Evolutionary conservation across 1,284 basidiomycete genomes (phyloP).

Genomic region (Pterulicium gracile): DNA sequence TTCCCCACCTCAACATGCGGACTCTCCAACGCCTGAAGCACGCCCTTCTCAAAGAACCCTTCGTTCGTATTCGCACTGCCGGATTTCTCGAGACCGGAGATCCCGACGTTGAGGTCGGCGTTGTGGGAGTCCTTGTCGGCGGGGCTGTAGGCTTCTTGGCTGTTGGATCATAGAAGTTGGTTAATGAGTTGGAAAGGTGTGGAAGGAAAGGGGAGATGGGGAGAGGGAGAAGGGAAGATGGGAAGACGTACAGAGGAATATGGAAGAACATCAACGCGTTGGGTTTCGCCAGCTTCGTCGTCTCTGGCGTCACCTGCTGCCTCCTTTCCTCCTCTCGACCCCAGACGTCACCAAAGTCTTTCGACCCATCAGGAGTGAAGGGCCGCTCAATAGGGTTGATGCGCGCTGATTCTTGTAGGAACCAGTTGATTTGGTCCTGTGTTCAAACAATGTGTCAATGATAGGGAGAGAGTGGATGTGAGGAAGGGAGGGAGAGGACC

Average conservation of each 20-base stretch:
- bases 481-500: constrained; percentile 18
- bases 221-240: constrained; percentile 6
- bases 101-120: constrained; percentile 58
- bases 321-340: constrained; percentile 26
- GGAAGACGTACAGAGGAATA: constrained; percentile 69
- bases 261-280: constrained; percentile 95
- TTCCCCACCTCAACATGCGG: constrained; percentile 39
- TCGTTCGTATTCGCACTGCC: constrained; percentile 65
- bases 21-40: constrained; percentile 59
- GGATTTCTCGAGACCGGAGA: constrained; percentile 42
- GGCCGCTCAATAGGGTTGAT: constrained; percentile 71
- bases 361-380: constrained; percentile 63
- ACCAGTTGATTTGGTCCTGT: constrained; percentile 80
- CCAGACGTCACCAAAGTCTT: constrained; percentile 62
- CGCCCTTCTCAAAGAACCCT: constrained; percentile 73
- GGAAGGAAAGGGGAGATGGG: constrained; percentile 5
- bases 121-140: constrained; percentile 51
- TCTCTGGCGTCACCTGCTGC: constrained; percentile 40
- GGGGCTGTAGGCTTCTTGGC: constrained; percentile 48
- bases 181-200: background rate
- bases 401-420: constrained; percentile 63
- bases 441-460: background rate
- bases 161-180: constrained; percentile 14
- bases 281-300: constrained; percentile 66
- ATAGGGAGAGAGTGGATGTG: background rate